Percentiles rank a stretch among this genome's conserved stretches.
These are phyloP conservation scores for Cryphonectria radicalis DNA, from an alignment of 2,329 filamentous ascomycete species.

Conservation along the genomic window DNA sequence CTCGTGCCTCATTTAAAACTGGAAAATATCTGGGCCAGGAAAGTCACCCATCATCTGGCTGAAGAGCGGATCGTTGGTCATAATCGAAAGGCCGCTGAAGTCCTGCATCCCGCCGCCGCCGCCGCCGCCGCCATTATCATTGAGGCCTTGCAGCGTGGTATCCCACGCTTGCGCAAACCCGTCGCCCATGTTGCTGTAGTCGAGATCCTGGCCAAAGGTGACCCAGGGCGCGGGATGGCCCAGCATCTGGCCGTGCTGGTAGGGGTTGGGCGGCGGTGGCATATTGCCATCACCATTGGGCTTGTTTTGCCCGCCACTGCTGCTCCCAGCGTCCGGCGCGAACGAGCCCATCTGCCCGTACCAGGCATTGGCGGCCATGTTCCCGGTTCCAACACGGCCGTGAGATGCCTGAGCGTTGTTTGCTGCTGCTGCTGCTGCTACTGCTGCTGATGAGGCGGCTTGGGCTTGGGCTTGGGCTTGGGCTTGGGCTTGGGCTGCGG, in stretches of 20 bases:
- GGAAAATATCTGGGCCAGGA: conserved; percentile 23
- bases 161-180: conserved; percentile 51
- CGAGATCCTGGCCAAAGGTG: conserved; percentile 40
- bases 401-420: conserved; percentile 21
- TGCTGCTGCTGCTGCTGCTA: background rate
- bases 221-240: conserved; percentile 38
- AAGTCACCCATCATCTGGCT: conserved; percentile 18
- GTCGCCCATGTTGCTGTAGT: conserved; percentile 43
- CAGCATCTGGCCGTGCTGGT: conserved; percentile 26
- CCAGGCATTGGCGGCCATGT: conserved; percentile 22
- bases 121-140: conserved; percentile 32
- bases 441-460: conserved; percentile 6
- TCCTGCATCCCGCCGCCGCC: conserved; percentile 31
- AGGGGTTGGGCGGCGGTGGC: conserved; percentile 29
- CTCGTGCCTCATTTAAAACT: conserved; percentile 6
- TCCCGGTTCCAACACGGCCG: conserved; percentile 12
- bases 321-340: conserved; percentile 1
- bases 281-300: conserved; percentile 22
- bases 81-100: conserved; percentile 20
- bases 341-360: conserved; percentile 12
- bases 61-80: conserved; percentile 31
- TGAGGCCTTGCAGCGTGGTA: conserved; percentile 45
- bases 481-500: no score
- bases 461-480: no score
- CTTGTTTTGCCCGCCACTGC: conserved; percentile 18